Base-by-base conservation (phyloP, 805 yeast genomes). In the Lipomyces orientalis region DNA sequence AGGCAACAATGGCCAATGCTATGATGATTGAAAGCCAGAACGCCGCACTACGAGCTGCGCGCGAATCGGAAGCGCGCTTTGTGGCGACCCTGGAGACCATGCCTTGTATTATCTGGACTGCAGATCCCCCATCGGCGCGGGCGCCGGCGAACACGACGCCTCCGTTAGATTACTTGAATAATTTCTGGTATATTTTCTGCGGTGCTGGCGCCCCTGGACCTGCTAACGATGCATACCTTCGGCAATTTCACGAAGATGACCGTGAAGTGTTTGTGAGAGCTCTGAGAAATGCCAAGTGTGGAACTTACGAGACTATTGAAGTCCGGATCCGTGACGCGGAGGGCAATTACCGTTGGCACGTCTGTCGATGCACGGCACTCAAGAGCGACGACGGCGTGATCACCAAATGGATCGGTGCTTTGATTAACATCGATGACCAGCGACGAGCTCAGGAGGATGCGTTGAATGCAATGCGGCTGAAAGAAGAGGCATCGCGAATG, bases 361-460 rank as follows among this genome's bases (percentile, higher is more conserved):
- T 71, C 8, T 64, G 73, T 58, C 71, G 74, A 5, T 62, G 66
- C 12, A 69, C 68, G 14, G 65, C 69, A 35, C 60, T 71, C 22
- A 33, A 51, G 46, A 59, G 69, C 43, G 73, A 64, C 25, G 69
- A 64, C 10, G 71, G 71, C 22, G 54, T 37, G 34, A 61, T 56
- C 19, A 67, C 60, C 19, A 71, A 72, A 51, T 71, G 73, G 72
- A 69, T 72, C 33, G 73, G 72, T 19, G 71, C 70, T 1, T 35
- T 71, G 56, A 49, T 71, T 51, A 72, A 69, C 55, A 71, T 71
- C 37, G 69, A 71, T 56, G 74, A 67, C 49, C 73, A 71, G 54
- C 66, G 73, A n/a, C 67, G 62, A n/a, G 70, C 74, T 6, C 64
- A 68, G 31, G 73, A 71, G 29, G 68, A 71, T 25, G 74, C 74